Evolutionary conservation across 768 basidiomycete species (phyloP).

Genomic region (Pisolithus marmoratus): DNA sequence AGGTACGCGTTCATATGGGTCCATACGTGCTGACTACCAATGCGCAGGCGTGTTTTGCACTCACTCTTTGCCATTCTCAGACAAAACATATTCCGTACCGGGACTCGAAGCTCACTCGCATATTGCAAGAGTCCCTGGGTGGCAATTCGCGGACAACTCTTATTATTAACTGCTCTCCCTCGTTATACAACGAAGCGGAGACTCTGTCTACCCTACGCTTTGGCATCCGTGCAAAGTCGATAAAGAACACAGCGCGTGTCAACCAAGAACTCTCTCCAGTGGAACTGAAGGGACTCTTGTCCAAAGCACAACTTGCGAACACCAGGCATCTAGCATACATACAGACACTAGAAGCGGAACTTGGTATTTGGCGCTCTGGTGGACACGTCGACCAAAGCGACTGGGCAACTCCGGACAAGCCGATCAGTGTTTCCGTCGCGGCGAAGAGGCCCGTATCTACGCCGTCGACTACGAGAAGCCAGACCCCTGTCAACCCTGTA

Average conservation of each 20-base stretch:
- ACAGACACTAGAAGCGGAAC: constrained; percentile 83
- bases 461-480: constrained; percentile 60
- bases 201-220: constrained; percentile 97
- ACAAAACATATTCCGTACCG: constrained; percentile 97
- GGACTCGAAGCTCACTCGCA: constrained; percentile 98
- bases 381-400: constrained; percentile 77
- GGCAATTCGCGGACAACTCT: constrained; percentile 94
- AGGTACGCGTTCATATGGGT: constrained; percentile 45
- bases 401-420: constrained; percentile 72
- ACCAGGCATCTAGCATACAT: constrained; percentile 83
- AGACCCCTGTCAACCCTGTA: constrained; percentile 70
- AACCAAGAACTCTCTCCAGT: constrained; percentile 96
- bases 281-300: constrained; percentile 88
- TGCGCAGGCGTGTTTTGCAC: background rate
- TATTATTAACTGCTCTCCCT: constrained; percentile 99
- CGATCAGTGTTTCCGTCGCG: constrained; percentile 35
- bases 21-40: background rate
- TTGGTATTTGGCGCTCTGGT: constrained; percentile 84
- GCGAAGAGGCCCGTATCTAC: constrained; percentile 48
- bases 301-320: constrained; percentile 85
- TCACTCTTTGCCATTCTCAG: constrained; percentile 35
- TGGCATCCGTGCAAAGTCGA: constrained; percentile 99
- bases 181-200: constrained; percentile 94
- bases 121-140: constrained; percentile 96
- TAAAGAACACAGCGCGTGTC: constrained; percentile 99